These are phyloP conservation scores for Draba incana DNA, from an alignment of 345 rosid species.

Conservation along the genomic window DNA sequence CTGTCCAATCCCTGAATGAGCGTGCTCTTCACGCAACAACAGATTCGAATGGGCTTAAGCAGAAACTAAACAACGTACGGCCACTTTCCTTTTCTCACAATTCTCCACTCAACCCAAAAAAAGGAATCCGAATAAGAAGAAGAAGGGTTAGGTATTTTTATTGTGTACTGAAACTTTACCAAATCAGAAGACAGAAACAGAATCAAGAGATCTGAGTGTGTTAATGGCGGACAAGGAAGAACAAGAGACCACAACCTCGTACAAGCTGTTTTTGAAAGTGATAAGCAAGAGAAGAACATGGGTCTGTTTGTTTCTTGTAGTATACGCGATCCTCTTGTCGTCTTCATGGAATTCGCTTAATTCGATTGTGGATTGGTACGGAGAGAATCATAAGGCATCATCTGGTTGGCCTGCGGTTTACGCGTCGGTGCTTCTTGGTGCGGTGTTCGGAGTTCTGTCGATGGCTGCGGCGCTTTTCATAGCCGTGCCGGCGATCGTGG, in stretches of 20 bases:
- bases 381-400: conserved; percentile 38
- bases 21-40: conserved; percentile 20
- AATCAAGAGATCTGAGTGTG: conserved; percentile 32
- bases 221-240: conserved; percentile 49
- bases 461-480: conserved; percentile 92
- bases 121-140: conserved; percentile 24
- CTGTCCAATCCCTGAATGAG: conserved; percentile 20
- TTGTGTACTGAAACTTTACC: conserved; percentile 17
- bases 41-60: conserved; percentile 21
- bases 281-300: conserved; percentile 97
- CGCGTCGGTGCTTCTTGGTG: conserved; percentile 85
- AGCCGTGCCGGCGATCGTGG: conserved; percentile 87
- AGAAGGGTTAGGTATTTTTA: conserved; percentile 17
- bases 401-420: conserved; percentile 88
- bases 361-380: conserved; percentile 74
- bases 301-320: conserved; percentile 80
- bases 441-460: conserved; percentile 72
- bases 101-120: conserved; percentile 31
- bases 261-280: conserved; percentile 53
- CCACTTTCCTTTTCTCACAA: conserved; percentile 42
- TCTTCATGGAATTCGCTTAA: conserved; percentile 79
- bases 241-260: conserved; percentile 46
- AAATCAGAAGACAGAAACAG: conserved; percentile 34
- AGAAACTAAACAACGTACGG: conserved; percentile 29
- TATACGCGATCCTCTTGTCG: conserved; percentile 69